Conservation (phyloP, 768 basidiomycete genomes). For the Auriculariales sp. region DNA sequence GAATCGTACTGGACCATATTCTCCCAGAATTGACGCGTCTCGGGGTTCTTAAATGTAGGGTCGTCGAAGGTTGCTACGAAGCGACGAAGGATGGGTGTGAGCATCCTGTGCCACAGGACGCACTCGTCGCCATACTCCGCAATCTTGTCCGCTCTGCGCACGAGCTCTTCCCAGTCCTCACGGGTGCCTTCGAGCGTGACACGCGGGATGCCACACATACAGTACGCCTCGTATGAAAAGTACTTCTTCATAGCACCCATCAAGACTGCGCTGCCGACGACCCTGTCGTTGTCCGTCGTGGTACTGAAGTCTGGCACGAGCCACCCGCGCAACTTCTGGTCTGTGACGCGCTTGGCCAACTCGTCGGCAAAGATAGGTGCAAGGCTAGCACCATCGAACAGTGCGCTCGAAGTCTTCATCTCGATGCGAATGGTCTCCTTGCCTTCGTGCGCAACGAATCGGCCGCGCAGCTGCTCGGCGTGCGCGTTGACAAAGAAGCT, state of each 20-base stretch:
- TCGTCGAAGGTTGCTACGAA: conserved; percentile 17
- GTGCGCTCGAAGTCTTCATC: conserved; percentile 11
- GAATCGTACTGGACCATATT: conserved; percentile 2
- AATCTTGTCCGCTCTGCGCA: conserved; percentile 23
- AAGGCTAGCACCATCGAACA: conserved; percentile 20
- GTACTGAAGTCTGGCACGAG: conserved; percentile 31
- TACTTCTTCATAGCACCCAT: conserved; percentile 25
- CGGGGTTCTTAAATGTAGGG: conserved; percentile 3
- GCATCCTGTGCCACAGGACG: conserved; percentile 23
- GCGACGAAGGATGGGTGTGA: conserved; percentile 22
- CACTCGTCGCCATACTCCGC: conserved; percentile 21
- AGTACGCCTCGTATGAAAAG: conserved; percentile 19
- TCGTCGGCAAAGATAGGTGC: conserved; percentile 13
- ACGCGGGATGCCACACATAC: conserved; percentile 26
- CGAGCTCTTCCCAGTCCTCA: conserved; percentile 24
- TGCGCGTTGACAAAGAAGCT: conserved; percentile 17
- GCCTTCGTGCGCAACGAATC: conserved; percentile 22
- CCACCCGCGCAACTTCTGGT: conserved; percentile 22
- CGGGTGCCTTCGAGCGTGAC: conserved; percentile 29
- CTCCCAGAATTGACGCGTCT: conserved; percentile 12
- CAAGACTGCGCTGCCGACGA: conserved; percentile 24
- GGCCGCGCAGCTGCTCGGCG: conserved; percentile 17
- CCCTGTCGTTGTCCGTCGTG: conserved; percentile 24
- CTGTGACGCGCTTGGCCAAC: conserved; percentile 14
- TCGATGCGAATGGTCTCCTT: conserved; percentile 13